Evolutionary conservation across 2,329 filamentous ascomycete species (phyloP), one percentile per base, ranked within the genome.

Genomic region (Xylariaceae sp.): DNA sequence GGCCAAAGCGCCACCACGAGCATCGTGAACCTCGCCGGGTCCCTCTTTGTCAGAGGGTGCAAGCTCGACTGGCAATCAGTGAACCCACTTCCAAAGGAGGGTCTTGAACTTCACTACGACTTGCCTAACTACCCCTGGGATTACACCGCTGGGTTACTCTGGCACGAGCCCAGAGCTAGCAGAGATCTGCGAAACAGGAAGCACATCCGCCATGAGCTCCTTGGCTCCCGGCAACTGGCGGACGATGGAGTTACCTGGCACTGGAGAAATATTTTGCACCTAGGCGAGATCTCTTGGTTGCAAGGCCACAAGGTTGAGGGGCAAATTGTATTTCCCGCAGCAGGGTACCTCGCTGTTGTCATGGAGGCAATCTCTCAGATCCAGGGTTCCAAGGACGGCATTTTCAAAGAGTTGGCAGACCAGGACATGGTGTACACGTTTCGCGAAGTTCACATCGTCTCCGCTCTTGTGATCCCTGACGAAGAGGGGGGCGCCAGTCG

Each of bases 131-230:
- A 44, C 8, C 35, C 43, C 5, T 34, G 37, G 29, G 32, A 34
- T 2, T 15, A 37, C 19, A n/a, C 37, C 0, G 4, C 8, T 9
- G 31, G 43, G 1, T 29, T 38, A 9, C 59, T 62, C 40, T 40
- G 26, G 31, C 2, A 17, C 3, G 37, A 40, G 44, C 54, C 53
- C 1, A 54, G 57, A 2, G 38, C 57, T 3, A 56, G 52, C 5
- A 48, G 48, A 3, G 51, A 55, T 4, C 55, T 56, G 37, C 26
- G 40, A 0, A 34, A 35, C 34, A 47, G 58, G 1, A 39, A 48
- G 13, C 54, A 59, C 16, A 51, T 58, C 0, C 54, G 61, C 0
- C 62, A 67, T 18, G 65, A 68, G 31, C 51, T 73, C 1, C 44
- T 70, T 1, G 68, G 68, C 0, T 44, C 50, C 11, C 2, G 1